Evolutionary conservation across 495 filamentous ascomycete species (phyloP).

Genomic region (Hypomontagnella submonticulosa): DNA sequence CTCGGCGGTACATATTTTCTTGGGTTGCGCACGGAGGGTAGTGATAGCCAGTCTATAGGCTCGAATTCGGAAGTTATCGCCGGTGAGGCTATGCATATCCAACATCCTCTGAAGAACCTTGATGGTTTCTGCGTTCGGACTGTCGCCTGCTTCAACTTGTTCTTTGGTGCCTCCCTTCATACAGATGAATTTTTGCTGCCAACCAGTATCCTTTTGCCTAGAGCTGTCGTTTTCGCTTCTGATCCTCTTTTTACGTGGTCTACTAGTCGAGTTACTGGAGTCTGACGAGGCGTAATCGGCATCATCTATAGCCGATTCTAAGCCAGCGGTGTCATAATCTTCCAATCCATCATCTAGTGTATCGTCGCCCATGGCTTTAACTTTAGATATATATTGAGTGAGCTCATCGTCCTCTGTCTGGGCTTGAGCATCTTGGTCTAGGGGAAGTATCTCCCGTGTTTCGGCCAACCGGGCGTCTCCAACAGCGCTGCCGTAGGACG

Average conservation of each 20-base stretch:
- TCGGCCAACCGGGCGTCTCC: not conserved
- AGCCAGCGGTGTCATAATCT: slow-evolving; percentile 5
- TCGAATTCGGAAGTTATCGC: slow-evolving; percentile 81
- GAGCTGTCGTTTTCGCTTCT: not conserved
- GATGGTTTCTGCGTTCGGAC: slow-evolving; percentile 80
- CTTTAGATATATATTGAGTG: slow-evolving; percentile 37
- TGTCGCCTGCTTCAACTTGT: slow-evolving; percentile 31
- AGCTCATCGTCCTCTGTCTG: slow-evolving; percentile 28
- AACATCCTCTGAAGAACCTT: slow-evolving; percentile 83
- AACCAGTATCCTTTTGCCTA: slow-evolving; percentile 1
- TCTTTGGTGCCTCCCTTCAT: slow-evolving; percentile 55
- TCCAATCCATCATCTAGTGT: not conserved
- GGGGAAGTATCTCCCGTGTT: not conserved
- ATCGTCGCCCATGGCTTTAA: slow-evolving; percentile 5
- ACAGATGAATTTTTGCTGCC: slow-evolving; percentile 58
- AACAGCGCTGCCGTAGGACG: slow-evolving; percentile 14
- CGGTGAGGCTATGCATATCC: slow-evolving; percentile 77
- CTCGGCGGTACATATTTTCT: slow-evolving; percentile 71
- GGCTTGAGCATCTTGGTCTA: not conserved
- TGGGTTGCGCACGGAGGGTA: slow-evolving; percentile 73
- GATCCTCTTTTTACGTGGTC: slow-evolving; percentile 38
- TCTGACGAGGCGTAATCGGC: slow-evolving; percentile 12
- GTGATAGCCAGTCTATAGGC: slow-evolving; percentile 85
- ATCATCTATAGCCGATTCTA: slow-evolving; percentile 6
- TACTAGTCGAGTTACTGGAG: slow-evolving; percentile 5